Evolutionary conservation across 257 asterid species (phyloP).

Genomic region (Solanum ahanhuiri): DNA sequence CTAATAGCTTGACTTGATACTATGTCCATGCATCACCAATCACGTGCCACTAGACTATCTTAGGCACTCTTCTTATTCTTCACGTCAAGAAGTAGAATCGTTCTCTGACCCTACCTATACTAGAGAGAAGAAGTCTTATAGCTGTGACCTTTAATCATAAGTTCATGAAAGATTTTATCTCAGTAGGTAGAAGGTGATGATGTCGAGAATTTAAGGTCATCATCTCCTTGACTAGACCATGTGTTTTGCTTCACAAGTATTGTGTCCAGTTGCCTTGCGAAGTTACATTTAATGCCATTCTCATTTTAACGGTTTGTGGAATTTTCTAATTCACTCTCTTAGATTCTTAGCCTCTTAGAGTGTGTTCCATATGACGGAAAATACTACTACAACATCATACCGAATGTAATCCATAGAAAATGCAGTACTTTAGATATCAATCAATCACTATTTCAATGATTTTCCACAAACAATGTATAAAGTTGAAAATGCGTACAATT

Average conservation of each 20-base stretch:
- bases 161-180: neutral
- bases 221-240: neutral
- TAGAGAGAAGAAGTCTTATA: neutral
- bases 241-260: neutral
- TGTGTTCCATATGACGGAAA: neutral
- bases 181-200: neutral
- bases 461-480: neutral
- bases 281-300: neutral
- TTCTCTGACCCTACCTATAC: neutral
- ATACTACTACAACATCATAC: neutral
- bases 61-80: neutral
- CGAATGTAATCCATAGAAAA: neutral
- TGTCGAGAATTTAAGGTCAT: neutral
- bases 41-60: neutral
- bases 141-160: neutral
- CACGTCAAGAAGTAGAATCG: neutral
- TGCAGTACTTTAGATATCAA: neutral
- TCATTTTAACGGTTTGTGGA: neutral
- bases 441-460: neutral
- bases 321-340: neutral
- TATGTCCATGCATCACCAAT: neutral
- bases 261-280: neutral
- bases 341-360: neutral
- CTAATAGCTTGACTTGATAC: neutral
- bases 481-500: neutral